Evolutionary conservation across 2,329 filamentous ascomycete species (phyloP), one percentile per base, ranked within the genome.

Genomic region (Neofusicoccum laricinum): DNA sequence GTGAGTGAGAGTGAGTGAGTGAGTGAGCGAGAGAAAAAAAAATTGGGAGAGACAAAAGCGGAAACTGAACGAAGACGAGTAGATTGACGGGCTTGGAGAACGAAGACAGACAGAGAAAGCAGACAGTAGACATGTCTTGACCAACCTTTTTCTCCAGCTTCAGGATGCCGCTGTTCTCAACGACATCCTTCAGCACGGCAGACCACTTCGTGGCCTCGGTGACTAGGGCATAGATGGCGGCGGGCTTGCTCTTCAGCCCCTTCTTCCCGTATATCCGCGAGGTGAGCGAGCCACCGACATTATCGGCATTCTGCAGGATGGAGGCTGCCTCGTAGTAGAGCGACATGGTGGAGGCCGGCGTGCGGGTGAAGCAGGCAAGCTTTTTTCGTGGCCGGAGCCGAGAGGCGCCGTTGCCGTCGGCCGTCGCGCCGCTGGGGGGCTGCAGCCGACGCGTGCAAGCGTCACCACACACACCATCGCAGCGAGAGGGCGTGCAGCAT

Each of bases 191-290:
- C 53, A 99, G 79, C 2, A 97, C 83, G 3, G 82, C 76, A 70
- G 93, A 95, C 92, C 94, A 97, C 87, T 97, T 98, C 69, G 90
- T 88, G 1, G 91, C 88, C 77, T 98, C 93, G 21, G 90, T 85
- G 21, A 93, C 90, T 40, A 99, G 82, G 8, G 95, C 95, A 75
- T 95, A 98, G 7, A 98, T 82, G 73, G 96, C 91, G 11, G 89
- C 88, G 0, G 90, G 89, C 2, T 89, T 85, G 15, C 90, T 93
- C 73, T 94, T 96, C 69, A 92, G 79, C 7, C 84, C 82, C 70
- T 90, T 90, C 66, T 88, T 89, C 65, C 79, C 83, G 76, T 95
- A 98, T 49, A 98, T 87, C 40, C 91, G 84, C 7, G 92, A 92
- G 77, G 96, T 97, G 68, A 98, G 84, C 30, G 92, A 97, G 17